These are phyloP conservation scores for Karstenula rhodostoma DNA, from an alignment of 2,329 filamentous ascomycete species.

Conservation along the genomic window DNA sequence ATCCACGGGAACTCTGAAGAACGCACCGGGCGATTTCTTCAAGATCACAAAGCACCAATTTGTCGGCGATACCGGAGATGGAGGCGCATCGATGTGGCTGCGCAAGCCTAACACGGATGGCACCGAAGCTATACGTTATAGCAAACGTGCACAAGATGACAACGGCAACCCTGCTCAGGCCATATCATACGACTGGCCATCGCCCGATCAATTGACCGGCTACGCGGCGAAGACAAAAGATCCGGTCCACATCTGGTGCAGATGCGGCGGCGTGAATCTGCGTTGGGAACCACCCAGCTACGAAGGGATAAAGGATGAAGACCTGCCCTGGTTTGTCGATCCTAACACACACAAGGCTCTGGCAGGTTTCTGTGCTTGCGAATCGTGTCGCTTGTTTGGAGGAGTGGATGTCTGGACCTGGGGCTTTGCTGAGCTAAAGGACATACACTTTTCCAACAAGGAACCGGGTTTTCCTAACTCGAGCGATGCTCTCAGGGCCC, in stretches of 20 bases:
- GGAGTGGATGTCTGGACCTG: slow-evolving; percentile 58
- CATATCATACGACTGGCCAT: slow-evolving; percentile 46
- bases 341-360: slow-evolving; percentile 53
- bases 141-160: slow-evolving; percentile 10
- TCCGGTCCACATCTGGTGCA: slow-evolving; percentile 53
- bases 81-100: slow-evolving; percentile 60
- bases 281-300: slow-evolving; percentile 48
- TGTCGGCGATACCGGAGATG: slow-evolving; percentile 61
- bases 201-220: slow-evolving; percentile 12
- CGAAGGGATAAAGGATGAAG: slow-evolving; percentile 27
- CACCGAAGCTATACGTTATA: slow-evolving; percentile 32
- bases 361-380: slow-evolving; percentile 55
- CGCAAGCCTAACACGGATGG: slow-evolving; percentile 46
- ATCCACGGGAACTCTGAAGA: slow-evolving; percentile 51
- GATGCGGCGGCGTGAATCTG: slow-evolving; percentile 58
- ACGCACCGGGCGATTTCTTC: slow-evolving; percentile 40
- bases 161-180: slow-evolving; percentile 23
- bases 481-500: slow-evolving; percentile 44
- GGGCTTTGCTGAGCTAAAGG: slow-evolving; percentile 53
- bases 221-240: slow-evolving; percentile 27
- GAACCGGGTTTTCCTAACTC: slow-evolving; percentile 40
- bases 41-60: slow-evolving; percentile 52
- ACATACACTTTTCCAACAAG: slow-evolving; percentile 47
- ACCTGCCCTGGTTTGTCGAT: slow-evolving; percentile 56
- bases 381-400: slow-evolving; percentile 56